These are phyloP conservation scores for Arthrobotrys megalospora DNA, from an alignment of 2,329 filamentous ascomycete genomes.

Conservation along the genomic window DNA sequence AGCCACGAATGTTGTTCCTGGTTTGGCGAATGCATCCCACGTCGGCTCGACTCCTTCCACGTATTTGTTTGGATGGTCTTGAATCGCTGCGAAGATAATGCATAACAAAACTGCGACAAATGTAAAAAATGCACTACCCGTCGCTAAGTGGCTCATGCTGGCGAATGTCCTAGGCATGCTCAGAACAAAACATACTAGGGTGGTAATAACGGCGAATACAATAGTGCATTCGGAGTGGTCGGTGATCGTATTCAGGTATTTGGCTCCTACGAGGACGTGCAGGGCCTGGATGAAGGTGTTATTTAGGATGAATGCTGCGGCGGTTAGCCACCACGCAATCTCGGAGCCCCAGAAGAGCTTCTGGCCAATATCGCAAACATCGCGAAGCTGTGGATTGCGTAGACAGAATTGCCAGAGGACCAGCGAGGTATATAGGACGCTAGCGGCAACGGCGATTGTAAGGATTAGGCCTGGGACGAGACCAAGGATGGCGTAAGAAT, in stretches of 20 bases:
- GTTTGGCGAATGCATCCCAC: slow-evolving; percentile 78
- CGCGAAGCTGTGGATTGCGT: slow-evolving; percentile 88
- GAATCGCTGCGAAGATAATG: slow-evolving; percentile 83
- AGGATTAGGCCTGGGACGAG: slow-evolving; percentile 88
- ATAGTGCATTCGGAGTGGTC: slow-evolving; percentile 82
- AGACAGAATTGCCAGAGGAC: slow-evolving; percentile 86
- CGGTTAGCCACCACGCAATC: slow-evolving; percentile 76
- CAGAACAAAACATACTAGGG: slow-evolving; percentile 81
- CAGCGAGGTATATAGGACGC: slow-evolving; percentile 85
- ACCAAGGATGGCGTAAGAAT: slow-evolving; percentile 89
- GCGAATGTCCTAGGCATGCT: slow-evolving; percentile 89
- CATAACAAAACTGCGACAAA: slow-evolving; percentile 90
- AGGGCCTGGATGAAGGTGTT: slow-evolving; percentile 92
- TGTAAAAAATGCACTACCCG: slow-evolving; percentile 85
- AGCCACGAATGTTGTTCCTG: slow-evolving; percentile 82
- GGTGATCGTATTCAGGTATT: slow-evolving; percentile 92
- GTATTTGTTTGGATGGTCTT: slow-evolving; percentile 80
- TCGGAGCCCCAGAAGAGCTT: slow-evolving; percentile 85
- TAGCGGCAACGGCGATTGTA: slow-evolving; percentile 79
- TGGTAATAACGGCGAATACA: slow-evolving; percentile 81
- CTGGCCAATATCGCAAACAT: slow-evolving; percentile 96
- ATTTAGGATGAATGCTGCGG: slow-evolving; percentile 92
- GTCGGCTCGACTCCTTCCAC: slow-evolving; percentile 74
- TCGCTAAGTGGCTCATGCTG: slow-evolving; percentile 83
- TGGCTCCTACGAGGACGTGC: slow-evolving; percentile 85